Evolutionary conservation across 192 early-diverging fungal genomes (phyloP), one percentile per base, ranked within the genome.

Genomic region (Dimargaris xerosporica): DNA sequence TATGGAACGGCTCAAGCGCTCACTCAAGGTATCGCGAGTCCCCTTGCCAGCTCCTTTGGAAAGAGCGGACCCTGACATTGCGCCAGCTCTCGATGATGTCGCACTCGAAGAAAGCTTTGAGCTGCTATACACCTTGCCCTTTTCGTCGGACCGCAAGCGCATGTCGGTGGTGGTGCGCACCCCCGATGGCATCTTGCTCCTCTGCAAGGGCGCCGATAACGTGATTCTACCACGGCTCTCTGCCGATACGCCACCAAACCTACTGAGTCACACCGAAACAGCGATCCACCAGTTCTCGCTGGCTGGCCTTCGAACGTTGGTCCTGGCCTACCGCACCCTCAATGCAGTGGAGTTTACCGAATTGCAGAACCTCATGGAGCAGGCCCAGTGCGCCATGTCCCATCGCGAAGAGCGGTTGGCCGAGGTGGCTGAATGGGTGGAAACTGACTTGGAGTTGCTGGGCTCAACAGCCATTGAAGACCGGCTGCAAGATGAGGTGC

Each of bases 381-480:
- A 60, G 39, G 58, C 42, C 58, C 58, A 60, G 43, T 60, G 58
- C 39, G 58, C 58, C 26, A 21, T 60, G 15, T 75, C 71, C 19
- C 78, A 91, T 64, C 84, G 93, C 45, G 87, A 87, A 7, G 76
- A 82, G 45, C 78, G 81, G 53, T 75, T 89, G 26, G 88, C 90
- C 26, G 65, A 66, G 25, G 79, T 89, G 6, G 78, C 89, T 0
- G 88, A 89, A n/a, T 71, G 82, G 64, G 87, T 98, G 55, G 96
- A 98, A 67, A 51, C 69, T 21, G 80, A 91, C 42, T 73, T 98
- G 52, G 83, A 76, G 19, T 75, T 98, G 25, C 76, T 93, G 63
- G 96, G 96, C 3, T 91, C 90, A 0, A 94, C 96, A 0, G 96
- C 91, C 1, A 98, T 98, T 54, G 96, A 98, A 70, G 96, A 98